Base-by-base conservation (phyloP, 106 monocot genomes). In the Phalaenopsis equestris region DNA sequence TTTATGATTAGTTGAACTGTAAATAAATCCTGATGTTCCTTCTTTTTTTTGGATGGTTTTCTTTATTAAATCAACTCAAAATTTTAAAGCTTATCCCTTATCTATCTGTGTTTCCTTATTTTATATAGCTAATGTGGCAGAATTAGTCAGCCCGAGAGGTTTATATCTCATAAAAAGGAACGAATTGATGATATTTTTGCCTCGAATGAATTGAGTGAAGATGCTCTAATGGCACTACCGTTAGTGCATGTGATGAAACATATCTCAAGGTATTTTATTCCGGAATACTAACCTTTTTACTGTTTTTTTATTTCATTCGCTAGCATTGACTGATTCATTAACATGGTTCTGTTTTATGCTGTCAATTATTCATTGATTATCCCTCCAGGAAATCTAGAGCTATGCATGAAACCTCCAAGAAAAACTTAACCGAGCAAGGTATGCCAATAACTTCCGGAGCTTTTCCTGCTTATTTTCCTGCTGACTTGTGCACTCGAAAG, bases 211-310 rank as follows among this genome's bases (percentile, higher is more conserved):
- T 18, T 74, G 42, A 18, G 37, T 74, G 74, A 74, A 43, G 74
- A 74, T 74, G 42, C 43, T 74, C 43, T 74, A 10, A 74, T 74
- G 74, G 43, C 38, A 19, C 43, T 74, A 43, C 74, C 74, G 12
- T 18, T 74, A 18, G 74, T 19, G 4, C 42, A 74, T 15, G 42
- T 74, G 42, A 41, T 74, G 42, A 74, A 74, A 43, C 74, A 38
- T 70, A 70, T 74, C 74, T 74, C 42, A 43, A 74, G 74, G 74
- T 74, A 41, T 74, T 70, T n/a, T 70, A 15, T 10, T 61, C 18
- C 21, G 61, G 7, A 61, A 21, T 21, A 61, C 61, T 61, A 52
- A 52, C 52, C 52, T 52, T 52, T 30, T 52, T 52, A 52, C 52
- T 52, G 52, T 52, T 52, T 12, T 12, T 12, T 12, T 52, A 52